Percentiles rank a stretch among this genome's conserved stretches.
Evolutionary conservation across 495 filamentous ascomycete genomes (phyloP).

Genomic region (Penicillium samsonianum): DNA sequence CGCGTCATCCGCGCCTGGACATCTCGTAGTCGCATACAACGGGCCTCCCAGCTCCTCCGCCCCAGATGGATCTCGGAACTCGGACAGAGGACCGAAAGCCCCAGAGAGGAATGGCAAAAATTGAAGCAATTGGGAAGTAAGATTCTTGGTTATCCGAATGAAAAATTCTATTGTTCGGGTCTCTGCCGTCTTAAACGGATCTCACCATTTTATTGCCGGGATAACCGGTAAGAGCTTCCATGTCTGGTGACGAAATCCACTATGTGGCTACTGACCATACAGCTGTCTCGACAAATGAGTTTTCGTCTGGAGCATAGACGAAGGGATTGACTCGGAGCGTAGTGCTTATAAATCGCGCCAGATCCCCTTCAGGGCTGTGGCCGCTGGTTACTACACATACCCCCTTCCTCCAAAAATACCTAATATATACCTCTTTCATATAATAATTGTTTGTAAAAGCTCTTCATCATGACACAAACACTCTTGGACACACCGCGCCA

Average conservation of each 20-base stretch:
- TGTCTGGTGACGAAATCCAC: slow-evolving; percentile 34
- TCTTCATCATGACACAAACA: slow-evolving; percentile 24
- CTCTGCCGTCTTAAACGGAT: slow-evolving; percentile 18
- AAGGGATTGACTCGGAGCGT: slow-evolving; percentile 13
- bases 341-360: slow-evolving; percentile 33
- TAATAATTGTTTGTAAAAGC: slow-evolving; percentile 12
- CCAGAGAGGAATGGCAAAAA: slow-evolving; percentile 1
- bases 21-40: slow-evolving; percentile 10
- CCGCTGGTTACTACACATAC: slow-evolving; percentile 1
- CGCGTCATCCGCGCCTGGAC: slow-evolving; percentile 29
- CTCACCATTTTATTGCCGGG: slow-evolving; percentile 24
- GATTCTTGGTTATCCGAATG: slow-evolving; percentile 15
- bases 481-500: slow-evolving; percentile 23
- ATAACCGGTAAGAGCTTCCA: slow-evolving; percentile 29
- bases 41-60: not conserved
- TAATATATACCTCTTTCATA: not conserved
- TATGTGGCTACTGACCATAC: slow-evolving; percentile 23
- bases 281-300: slow-evolving; percentile 16
- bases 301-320: slow-evolving; percentile 25
- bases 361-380: slow-evolving; percentile 11
- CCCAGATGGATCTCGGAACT: not conserved
- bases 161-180: slow-evolving; percentile 4
- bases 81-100: not conserved
- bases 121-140: slow-evolving; percentile 9
- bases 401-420: not conserved